A percentile compares a stretch with the other conserved stretches of the same genome.
Evolutionary conservation across 1,139 yeast species (phyloP).

Genomic region (Zygosaccharomyces pseudobailii): DNA sequence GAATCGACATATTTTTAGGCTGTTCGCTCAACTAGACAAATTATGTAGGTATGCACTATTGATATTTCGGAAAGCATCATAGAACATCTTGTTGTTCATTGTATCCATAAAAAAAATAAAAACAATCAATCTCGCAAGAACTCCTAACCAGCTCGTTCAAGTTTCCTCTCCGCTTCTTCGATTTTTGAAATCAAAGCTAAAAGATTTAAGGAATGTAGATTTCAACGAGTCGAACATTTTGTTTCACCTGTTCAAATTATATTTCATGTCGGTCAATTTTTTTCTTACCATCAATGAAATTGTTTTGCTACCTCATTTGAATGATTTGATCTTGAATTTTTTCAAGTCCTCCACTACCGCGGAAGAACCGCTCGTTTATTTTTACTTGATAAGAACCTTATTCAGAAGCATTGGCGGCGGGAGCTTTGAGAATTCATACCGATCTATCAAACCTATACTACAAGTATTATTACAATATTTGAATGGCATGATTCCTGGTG

Average conservation of each 20-base stretch:
- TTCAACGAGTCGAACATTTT: constrained; percentile 74
- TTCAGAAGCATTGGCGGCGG: constrained; percentile 97
- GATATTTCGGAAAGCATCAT: too few species aligned
- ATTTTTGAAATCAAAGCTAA: constrained; percentile 68
- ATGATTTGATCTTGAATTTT: constrained; percentile 74
- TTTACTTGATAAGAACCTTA: constrained; percentile 79
- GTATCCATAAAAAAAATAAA: too few species aligned
- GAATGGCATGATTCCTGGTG: constrained; percentile 83
- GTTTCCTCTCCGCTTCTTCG: constrained; percentile 43
- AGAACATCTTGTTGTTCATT: too few species aligned
- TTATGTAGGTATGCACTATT: too few species aligned
- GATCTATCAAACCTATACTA: constrained; percentile 85
- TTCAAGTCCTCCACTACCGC: constrained; percentile 80
- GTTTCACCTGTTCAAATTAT: constrained; percentile 79
- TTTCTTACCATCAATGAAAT: constrained; percentile 85
- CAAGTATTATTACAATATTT: constrained; percentile 83
- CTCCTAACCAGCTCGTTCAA: too few species aligned
- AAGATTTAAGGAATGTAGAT: constrained; percentile 77
- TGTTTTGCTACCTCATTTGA: constrained; percentile 82
- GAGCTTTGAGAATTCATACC: constrained; percentile 82
- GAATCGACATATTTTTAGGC: too few species aligned
- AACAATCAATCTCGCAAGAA: too few species aligned
- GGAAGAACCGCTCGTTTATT: constrained; percentile 85
- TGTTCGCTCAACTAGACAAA: too few species aligned
- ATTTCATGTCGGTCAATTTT: constrained; percentile 92